Conservation (phyloP, 768 basidiomycete species). For the Xerocomellus dryophilus region DNA sequence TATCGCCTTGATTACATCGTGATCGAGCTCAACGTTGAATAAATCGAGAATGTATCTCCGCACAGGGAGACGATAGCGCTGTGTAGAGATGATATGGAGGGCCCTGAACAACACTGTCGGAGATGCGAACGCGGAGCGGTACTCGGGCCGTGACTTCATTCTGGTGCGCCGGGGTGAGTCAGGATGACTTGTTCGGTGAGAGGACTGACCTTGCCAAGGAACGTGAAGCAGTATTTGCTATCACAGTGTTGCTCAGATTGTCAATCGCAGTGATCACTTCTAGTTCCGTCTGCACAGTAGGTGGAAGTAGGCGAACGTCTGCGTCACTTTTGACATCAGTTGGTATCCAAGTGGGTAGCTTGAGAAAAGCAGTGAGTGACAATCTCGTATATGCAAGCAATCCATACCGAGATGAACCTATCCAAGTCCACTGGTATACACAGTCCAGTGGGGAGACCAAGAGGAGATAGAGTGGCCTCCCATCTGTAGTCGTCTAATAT, state of each 20-base stretch:
- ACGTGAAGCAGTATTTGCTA: constrained; percentile 91
- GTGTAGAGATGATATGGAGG: constrained; percentile 82
- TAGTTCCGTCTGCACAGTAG: constrained; percentile 66
- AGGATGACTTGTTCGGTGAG: neutral
- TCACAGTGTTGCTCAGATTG: constrained; percentile 92
- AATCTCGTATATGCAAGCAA: neutral
- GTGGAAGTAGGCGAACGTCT: constrained; percentile 56
- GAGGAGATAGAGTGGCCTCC: constrained; percentile 85
- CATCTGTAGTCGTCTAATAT: constrained; percentile 90
- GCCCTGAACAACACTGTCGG: constrained; percentile 80
- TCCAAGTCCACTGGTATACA: constrained; percentile 86
- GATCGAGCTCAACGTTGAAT: constrained; percentile 79
- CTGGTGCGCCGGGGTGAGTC: constrained; percentile 35
- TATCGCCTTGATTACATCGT: constrained; percentile 54
- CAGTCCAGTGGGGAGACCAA: constrained; percentile 84
- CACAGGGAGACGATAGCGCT: constrained; percentile 88
- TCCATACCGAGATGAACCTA: constrained; percentile 72
- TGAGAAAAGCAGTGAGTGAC: constrained; percentile 6
- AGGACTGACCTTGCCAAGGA: constrained; percentile 72
- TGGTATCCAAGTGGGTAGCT: constrained; percentile 72
- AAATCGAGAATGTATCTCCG: constrained; percentile 90
- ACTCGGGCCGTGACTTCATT: constrained; percentile 77
- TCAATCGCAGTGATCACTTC: constrained; percentile 88
- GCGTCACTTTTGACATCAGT: constrained; percentile 31
- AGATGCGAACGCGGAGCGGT: constrained; percentile 71